Percentiles rank a stretch among this genome's conserved stretches.
These are phyloP conservation scores for Euryodendron excelsum DNA, from an alignment of 148 eudicot species.

Conservation along the genomic window DNA sequence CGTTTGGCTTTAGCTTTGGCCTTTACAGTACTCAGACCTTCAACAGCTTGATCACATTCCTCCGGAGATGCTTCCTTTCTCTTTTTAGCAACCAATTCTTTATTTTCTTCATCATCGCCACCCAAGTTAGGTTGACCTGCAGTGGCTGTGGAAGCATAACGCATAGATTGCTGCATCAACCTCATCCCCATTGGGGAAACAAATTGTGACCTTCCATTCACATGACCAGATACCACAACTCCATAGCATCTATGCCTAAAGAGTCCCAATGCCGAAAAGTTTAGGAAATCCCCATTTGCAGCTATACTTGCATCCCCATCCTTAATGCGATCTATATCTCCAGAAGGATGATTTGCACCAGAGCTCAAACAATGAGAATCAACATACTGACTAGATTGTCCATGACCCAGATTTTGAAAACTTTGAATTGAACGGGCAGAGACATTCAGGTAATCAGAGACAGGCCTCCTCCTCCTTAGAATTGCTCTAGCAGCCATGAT, in stretches of 20 bases:
- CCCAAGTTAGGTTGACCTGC: conserved; percentile 58
- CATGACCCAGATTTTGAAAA: conserved; percentile 26
- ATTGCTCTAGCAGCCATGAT: conserved; percentile 46
- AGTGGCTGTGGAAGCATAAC: conserved; percentile 45
- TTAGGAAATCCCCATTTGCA: conserved; percentile 15
- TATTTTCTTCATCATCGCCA: conserved; percentile 53
- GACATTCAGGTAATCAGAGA: conserved; percentile 32
- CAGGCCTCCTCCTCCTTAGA: conserved; percentile 37
- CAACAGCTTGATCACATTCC: conserved; percentile 93
- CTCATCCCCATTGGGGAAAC: conserved; percentile 17
- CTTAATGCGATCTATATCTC: conserved; percentile 17
- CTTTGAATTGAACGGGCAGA: conserved; percentile 33
- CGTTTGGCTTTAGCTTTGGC: conserved; percentile 72
- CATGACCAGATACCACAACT: conserved; percentile 9
- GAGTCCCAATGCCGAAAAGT: conserved; percentile 28
- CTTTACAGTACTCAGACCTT: conserved; percentile 71
- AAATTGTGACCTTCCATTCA: conserved; percentile 27
- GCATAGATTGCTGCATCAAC: conserved; percentile 25
- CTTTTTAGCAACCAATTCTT: conserved; percentile 50
- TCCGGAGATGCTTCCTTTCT: conserved; percentile 87
- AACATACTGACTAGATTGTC: conserved; percentile 20
- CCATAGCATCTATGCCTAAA: conserved; percentile 23
- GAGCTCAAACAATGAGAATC: conserved; percentile 28
- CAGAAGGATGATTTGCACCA: conserved; percentile 19
- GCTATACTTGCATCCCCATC: conserved; percentile 5